Conservation (phyloP, 345 rosid species). For the Leavenworthia alabamica region DNA sequence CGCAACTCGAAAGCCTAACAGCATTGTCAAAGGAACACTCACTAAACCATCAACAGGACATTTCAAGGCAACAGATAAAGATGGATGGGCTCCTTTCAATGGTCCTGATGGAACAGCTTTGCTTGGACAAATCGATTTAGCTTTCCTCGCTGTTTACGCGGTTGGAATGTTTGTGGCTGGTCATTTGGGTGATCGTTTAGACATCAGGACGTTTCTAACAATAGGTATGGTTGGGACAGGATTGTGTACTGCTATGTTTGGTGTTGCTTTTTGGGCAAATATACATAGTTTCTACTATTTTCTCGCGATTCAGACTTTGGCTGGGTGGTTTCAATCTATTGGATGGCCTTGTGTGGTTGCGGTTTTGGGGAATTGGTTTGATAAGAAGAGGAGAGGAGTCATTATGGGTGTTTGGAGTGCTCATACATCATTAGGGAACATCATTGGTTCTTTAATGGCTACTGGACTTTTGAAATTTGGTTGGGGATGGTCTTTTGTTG, state of each 20-base stretch:
- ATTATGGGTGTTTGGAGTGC: constrained; percentile 98
- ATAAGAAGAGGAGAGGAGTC: constrained; percentile 81
- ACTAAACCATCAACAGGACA: constrained; percentile 41
- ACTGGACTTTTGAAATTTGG: constrained; percentile 66
- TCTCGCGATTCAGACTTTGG: constrained; percentile 54
- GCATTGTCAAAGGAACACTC: constrained; percentile 85
- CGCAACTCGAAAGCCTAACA: constrained; percentile 72
- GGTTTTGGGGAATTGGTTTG: constrained; percentile 88
- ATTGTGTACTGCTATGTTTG: constrained; percentile 67
- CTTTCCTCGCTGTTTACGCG: constrained; percentile 71
- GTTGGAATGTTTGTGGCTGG: constrained; percentile 83
- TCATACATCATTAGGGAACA: constrained; percentile 87
- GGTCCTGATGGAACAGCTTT: constrained; percentile 60
- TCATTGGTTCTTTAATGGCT: constrained; percentile 73
- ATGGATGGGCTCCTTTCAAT: constrained; percentile 87
- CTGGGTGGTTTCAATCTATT: constrained; percentile 86
- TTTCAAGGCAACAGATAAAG: constrained; percentile 25
- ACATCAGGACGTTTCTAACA: constrained; percentile 64
- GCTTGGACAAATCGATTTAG: constrained; percentile 77
- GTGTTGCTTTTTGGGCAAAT: constrained; percentile 73
- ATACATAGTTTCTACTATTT: constrained; percentile 62
- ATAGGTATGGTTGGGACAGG: constrained; percentile 89
- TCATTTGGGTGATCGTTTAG: constrained; percentile 76
- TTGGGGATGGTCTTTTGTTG: constrained; percentile 95
- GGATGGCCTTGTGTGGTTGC: constrained; percentile 99